Evolutionary conservation across 2,329 filamentous ascomycete genomes (phyloP), one percentile per base, ranked within the genome.

Genomic region (Fusarium sororula): DNA sequence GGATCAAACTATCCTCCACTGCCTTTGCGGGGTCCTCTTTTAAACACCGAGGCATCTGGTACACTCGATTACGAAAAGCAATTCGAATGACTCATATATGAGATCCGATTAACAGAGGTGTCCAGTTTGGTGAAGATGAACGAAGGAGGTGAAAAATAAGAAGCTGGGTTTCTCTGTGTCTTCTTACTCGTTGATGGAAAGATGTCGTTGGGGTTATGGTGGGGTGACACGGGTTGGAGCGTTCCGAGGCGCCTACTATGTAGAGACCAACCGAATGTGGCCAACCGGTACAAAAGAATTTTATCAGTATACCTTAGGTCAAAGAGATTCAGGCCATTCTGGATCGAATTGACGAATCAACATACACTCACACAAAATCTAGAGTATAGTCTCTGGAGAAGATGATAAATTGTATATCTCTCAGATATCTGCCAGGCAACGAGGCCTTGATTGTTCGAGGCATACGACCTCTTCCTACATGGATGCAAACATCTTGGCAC

Each of bases 131-230:
- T 47, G 30, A 44, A 42, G 30, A 53, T 26, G 38, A 37, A 32
- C 9, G 58, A 50, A 60, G 28, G 35, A 41, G 48, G 22, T 24
- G 26, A 37, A 35, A 30, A 63, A 48, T 55, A 35, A 51, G n/a
- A 59, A 55, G 48, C 38, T 26, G 45, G 47, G 41, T 54, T 69
- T 37, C 32, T 55, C 51, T 37, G 42, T 47, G 35, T 42, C 22
- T 45, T 44, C 45, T 62, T 54, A 42, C 37, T 48, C 39, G 28
- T 73, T 57, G 55, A 74, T 18, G 38, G 42, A 75, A 47, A 55
- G 35, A 74, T 65, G 59, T 59, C 63, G 68, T 72, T 74, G 69
- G 72, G 72, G 65, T 73, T 45, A 28, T 62, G 59, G 72, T 75
- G 73, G 73, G 72, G 69, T 75, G 72, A 75, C 44, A 18, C 69